phyloP scores from a whole-genome alignment of 129 eudicot genomes.

The Helianthus tuberosus region DNA sequence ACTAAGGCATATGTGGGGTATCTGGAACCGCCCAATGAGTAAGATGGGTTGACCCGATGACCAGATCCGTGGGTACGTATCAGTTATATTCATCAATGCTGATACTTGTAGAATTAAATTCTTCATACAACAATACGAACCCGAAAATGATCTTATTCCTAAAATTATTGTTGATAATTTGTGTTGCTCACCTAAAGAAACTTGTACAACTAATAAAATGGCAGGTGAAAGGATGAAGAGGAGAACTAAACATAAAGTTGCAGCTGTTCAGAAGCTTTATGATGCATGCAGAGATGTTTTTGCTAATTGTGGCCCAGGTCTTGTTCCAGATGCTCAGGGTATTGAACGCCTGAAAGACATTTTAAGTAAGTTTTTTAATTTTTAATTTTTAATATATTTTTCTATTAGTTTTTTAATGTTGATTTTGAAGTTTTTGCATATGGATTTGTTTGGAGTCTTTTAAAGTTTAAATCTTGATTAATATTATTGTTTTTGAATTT shows the following conservation, averaged over 20 bases:
- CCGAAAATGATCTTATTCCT: no score
- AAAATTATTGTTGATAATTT: no score
- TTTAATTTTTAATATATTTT: background rate
- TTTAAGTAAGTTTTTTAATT: slow-evolving; percentile 50
- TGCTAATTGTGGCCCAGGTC: slow-evolving; percentile 78
- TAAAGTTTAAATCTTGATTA: background rate
- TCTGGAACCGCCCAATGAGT: no score
- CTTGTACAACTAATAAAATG: background rate
- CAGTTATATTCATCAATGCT: no score
- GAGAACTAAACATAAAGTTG: slow-evolving; percentile 41
- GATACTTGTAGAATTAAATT: no score
- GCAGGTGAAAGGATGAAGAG: slow-evolving; percentile 51
- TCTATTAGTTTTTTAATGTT: background rate
- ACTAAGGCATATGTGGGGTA: no score
- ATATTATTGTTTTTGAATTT: background rate
- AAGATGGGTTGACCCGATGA: no score
- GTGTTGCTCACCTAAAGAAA: no score
- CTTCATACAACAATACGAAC: no score
- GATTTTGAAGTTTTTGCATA: background rate
- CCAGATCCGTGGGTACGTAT: no score
- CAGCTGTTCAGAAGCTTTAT: slow-evolving; percentile 59
- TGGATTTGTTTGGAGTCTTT: slow-evolving; percentile 12
- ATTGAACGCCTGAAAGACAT: slow-evolving; percentile 61
- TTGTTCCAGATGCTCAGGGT: slow-evolving; percentile 60
- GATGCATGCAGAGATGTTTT: slow-evolving; percentile 68